These are phyloP conservation scores for Cordyceps pruinosa DNA, from an alignment of 2,329 filamentous ascomycete species.

Conservation along the genomic window DNA sequence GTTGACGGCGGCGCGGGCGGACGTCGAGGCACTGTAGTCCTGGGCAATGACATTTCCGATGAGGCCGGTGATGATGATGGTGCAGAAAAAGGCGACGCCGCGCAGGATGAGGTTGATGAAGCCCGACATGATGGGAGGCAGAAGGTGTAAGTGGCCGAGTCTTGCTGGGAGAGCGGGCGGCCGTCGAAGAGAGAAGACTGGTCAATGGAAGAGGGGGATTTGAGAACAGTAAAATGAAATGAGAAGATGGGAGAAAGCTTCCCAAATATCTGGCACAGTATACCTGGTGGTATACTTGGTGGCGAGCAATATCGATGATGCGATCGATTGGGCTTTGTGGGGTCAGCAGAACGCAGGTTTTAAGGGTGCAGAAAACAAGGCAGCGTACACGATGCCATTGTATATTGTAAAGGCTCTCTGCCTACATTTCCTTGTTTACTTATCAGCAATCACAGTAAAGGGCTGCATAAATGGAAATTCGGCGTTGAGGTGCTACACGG, in stretches of 20 bases:
- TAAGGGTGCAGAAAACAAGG: not conserved
- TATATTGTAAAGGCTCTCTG: too few relatives aligned
- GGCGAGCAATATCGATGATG: conserved; percentile 8
- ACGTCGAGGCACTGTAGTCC: conserved; percentile 37
- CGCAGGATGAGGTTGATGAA: conserved; percentile 42
- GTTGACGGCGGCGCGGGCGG: conserved; percentile 45
- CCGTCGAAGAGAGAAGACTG: not conserved
- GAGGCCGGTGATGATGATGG: conserved; percentile 47
- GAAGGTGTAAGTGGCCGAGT: too few relatives aligned
- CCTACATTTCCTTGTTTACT: too few relatives aligned
- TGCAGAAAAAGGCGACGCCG: conserved; percentile 42
- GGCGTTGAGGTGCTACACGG: not conserved
- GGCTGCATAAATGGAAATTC: not conserved
- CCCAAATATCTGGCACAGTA: not conserved
- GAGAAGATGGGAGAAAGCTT: not conserved
- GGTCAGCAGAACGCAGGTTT: not conserved
- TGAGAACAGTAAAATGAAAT: not conserved
- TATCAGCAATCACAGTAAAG: too few relatives aligned
- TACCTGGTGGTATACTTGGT: conserved; percentile 4
- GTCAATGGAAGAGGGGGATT: not conserved
- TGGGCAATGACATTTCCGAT: conserved; percentile 51
- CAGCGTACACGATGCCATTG: not conserved
- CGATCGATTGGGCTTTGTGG: conserved; percentile 8
- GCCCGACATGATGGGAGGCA: conserved; percentile 24
- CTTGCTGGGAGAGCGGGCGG: not conserved